Percentiles rank a stretch among this genome's conserved stretches.
These are phyloP conservation scores for Neofusicoccum parvum DNA, from an alignment of 2,329 filamentous ascomycete species.

Conservation along the genomic window DNA sequence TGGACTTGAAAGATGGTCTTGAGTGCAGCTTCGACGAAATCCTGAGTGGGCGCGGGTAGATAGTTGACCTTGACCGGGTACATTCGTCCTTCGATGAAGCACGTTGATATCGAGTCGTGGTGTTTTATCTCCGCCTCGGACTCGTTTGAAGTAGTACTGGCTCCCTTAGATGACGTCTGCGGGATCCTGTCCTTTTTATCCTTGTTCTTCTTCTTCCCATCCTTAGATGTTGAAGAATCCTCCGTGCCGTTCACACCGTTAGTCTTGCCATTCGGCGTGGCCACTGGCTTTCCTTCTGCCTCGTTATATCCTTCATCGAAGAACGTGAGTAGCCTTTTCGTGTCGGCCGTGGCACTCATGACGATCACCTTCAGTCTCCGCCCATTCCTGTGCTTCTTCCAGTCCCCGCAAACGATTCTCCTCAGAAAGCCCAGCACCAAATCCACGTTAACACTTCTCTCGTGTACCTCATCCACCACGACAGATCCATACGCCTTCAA, in stretches of 20 bases:
- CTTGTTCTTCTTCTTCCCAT: conserved; percentile 21
- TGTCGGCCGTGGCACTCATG: conserved; percentile 96
- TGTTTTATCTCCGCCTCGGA: not conserved
- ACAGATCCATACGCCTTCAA: conserved; percentile 85
- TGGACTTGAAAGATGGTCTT: conserved; percentile 86
- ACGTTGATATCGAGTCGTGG: conserved; percentile 49
- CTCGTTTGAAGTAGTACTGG: not conserved
- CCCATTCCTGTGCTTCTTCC: conserved; percentile 65
- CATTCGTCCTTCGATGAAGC: conserved; percentile 81
- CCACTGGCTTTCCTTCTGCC: not conserved
- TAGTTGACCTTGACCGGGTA: conserved; percentile 81
- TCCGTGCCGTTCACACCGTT: not conserved
- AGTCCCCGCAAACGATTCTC: conserved; percentile 66
- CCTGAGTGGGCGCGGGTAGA: conserved; percentile 70
- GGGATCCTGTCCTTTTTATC: conserved; percentile 7
- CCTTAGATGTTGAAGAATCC: conserved; percentile 1
- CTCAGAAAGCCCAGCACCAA: conserved; percentile 85
- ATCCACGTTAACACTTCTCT: conserved; percentile 93
- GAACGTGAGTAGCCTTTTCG: conserved; percentile 75
- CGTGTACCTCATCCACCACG: conserved; percentile 95
- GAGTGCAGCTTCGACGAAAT: conserved; percentile 80
- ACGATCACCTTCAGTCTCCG: conserved; percentile 79
- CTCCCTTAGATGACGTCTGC: not conserved
- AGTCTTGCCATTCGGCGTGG: not conserved
- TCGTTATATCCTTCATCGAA: conserved; percentile 54